Evolutionary conservation across 495 filamentous ascomycete genomes (phyloP).

Genomic region (Baudoinia panamericana): DNA sequence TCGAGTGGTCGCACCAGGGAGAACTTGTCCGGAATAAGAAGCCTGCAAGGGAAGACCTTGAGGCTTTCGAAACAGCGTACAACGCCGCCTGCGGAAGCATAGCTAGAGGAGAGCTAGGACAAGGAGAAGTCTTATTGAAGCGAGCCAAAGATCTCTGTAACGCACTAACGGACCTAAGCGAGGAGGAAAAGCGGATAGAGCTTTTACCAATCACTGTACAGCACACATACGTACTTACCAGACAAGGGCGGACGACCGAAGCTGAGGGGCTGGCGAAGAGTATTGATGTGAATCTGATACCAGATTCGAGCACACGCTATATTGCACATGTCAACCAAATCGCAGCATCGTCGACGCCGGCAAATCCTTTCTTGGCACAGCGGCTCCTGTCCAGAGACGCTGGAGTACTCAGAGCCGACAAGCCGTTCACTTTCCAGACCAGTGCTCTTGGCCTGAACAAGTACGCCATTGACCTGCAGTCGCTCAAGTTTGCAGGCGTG

Average conservation of each 20-base stretch:
- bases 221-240: conserved; percentile 65
- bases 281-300: conserved; percentile 41
- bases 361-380: conserved; percentile 70
- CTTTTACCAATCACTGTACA: conserved; percentile 76
- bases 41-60: conserved; percentile 49
- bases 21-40: conserved; percentile 42
- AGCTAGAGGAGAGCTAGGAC: conserved; percentile 59
- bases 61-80: conserved; percentile 86
- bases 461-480: conserved; percentile 60
- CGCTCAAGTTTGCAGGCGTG: conserved; percentile 64
- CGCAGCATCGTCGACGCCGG: conserved; percentile 39
- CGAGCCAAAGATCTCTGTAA: conserved; percentile 77
- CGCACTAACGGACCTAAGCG: conserved; percentile 63
- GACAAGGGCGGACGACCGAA: conserved; percentile 59
- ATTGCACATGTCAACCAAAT: conserved; percentile 71
- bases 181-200: conserved; percentile 74
- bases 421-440: conserved; percentile 65
- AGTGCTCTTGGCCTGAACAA: conserved; percentile 54
- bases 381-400: conserved; percentile 41
- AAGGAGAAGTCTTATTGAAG: conserved; percentile 68
- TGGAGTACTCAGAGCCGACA: conserved; percentile 37
- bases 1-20: conserved; percentile 64
- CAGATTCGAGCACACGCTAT: conserved; percentile 61
- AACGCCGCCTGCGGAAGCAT: conserved; percentile 83
- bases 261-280: conserved; percentile 52